These are phyloP conservation scores for Plasmodiophora brassicae DNA, from an alignment of 208 protist genomes.

Conservation along the genomic window DNA sequence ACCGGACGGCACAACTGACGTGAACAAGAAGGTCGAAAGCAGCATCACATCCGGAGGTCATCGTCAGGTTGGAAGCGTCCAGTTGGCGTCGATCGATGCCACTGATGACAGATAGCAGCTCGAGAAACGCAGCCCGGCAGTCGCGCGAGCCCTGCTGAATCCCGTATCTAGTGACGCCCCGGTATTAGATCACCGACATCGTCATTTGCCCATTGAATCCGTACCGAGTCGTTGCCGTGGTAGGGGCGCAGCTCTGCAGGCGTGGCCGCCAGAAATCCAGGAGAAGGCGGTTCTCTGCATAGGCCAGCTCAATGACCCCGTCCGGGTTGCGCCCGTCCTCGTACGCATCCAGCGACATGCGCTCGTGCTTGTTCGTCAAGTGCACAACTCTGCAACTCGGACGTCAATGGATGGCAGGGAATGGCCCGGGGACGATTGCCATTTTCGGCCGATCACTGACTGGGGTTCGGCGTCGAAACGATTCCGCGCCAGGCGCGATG, in stretches of 20 bases:
- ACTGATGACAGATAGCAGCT: background rate
- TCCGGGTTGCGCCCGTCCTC: background rate
- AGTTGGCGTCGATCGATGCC: background rate
- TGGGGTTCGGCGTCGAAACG: too few species aligned
- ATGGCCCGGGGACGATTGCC: too few species aligned
- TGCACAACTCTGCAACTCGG: too few species aligned
- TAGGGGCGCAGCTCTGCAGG: too few species aligned
- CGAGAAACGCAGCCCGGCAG: background rate
- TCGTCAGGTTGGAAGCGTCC: background rate
- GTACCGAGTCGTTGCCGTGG: too few species aligned
- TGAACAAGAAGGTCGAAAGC: background rate
- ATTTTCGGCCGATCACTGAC: too few species aligned
- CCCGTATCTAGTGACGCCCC: background rate
- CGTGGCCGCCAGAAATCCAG: background rate
- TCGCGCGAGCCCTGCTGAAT: background rate
- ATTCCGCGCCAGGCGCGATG: too few species aligned
- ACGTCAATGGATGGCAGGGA: too few species aligned
- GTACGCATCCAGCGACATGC: background rate
- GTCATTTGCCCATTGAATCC: too few species aligned
- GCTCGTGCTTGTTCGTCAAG: too few species aligned
- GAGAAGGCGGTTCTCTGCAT: background rate
- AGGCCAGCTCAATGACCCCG: background rate
- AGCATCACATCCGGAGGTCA: background rate
- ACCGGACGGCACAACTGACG: background rate
- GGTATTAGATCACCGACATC: too few species aligned